A percentile compares a stretch with the other conserved stretches of the same genome.
These are phyloP conservation scores for Dendrobium catenatum DNA, from an alignment of 106 monocot genomes.

Conservation along the genomic window DNA sequence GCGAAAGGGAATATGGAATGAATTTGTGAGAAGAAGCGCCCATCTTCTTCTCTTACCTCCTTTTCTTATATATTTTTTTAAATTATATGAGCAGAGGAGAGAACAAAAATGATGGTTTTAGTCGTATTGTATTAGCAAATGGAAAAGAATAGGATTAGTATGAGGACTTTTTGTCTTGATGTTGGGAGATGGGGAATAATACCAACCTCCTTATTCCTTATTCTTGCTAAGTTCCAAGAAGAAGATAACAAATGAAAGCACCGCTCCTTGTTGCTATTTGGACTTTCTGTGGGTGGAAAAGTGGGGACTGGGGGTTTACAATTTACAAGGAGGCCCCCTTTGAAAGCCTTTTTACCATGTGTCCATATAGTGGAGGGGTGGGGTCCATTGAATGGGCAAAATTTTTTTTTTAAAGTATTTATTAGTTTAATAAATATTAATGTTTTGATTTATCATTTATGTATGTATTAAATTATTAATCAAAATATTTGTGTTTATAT, in stretches of 20 bases:
- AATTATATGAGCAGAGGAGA: neutral
- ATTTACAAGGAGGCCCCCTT: too few relatives aligned
- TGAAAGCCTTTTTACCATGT: neutral
- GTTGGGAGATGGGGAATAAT: neutral
- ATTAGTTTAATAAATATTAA: too few relatives aligned
- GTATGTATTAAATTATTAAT: too few relatives aligned
- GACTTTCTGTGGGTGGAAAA: neutral
- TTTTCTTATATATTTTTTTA: neutral
- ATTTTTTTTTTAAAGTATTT: too few relatives aligned
- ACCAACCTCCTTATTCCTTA: conserved; percentile 3
- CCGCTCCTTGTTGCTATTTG: neutral
- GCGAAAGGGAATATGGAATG: conserved; percentile 4
- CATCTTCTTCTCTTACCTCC: neutral
- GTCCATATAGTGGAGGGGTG: neutral
- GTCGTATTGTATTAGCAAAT: neutral
- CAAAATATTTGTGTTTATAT: too few relatives aligned
- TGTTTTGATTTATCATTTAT: too few relatives aligned
- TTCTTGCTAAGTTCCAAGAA: neutral
- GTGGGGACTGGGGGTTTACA: neutral
- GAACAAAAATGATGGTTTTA: neutral
- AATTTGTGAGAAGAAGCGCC: neutral
- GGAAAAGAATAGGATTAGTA: neutral
- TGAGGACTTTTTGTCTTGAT: neutral
- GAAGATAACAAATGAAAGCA: neutral
- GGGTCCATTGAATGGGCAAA: neutral